Conservation (phyloP, 148 eudicot species). For the Persicaria maculosa region DNA sequence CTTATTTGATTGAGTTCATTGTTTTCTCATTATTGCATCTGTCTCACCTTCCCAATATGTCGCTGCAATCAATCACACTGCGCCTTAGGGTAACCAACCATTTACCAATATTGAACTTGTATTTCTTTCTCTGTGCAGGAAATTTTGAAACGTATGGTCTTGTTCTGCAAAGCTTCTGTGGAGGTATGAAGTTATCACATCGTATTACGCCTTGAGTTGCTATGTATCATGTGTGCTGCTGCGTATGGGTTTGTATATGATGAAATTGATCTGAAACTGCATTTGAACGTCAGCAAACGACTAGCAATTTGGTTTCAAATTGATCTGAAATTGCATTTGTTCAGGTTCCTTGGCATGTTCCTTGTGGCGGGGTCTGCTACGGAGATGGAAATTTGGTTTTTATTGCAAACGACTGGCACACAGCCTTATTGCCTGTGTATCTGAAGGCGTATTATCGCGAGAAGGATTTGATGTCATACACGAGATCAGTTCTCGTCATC, state of each 20-base stretch:
- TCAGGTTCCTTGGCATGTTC: conserved; percentile 98
- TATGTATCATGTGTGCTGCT: not conserved
- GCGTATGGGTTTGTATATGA: not conserved
- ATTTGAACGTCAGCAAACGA: not conserved
- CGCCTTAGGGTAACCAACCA: no score
- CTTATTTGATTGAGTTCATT: no score
- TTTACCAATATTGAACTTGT: not conserved
- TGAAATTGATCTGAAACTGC: not conserved
- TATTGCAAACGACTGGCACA: conserved; percentile 98
- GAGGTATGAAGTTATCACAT: conserved; percentile 51
- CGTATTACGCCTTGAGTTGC: not conserved
- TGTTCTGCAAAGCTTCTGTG: conserved; percentile 93
- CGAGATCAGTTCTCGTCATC: conserved; percentile 87
- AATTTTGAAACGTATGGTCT: conserved; percentile 79
- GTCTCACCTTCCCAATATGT: no score
- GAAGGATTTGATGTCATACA: conserved; percentile 66
- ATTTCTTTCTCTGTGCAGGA: conserved; percentile 42
- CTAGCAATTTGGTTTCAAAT: not conserved
- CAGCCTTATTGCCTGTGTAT: conserved; percentile 87
- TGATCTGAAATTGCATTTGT: not conserved
- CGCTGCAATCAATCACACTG: no score
- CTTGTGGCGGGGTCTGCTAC: conserved; percentile 95
- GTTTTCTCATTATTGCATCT: no score
- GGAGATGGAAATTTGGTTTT: conserved; percentile 97
- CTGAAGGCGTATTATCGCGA: conserved; percentile 93